These are phyloP conservation scores for Plasmodium cynomolgi DNA, from an alignment of 169 alveolate genomes.

Conservation along the genomic window DNA sequence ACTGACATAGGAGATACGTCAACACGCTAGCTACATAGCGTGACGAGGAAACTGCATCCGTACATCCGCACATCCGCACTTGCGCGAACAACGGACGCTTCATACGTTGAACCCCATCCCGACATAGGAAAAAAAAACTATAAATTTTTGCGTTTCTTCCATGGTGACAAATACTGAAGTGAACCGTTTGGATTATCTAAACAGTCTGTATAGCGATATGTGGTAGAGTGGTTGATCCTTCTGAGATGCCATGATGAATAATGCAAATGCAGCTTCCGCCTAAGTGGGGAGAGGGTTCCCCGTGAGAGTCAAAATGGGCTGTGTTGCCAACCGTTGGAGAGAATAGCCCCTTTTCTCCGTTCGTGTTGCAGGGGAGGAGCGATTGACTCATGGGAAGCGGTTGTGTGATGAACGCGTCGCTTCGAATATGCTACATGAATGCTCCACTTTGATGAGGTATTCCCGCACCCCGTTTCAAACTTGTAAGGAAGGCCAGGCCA, in stretches of 20 bases:
- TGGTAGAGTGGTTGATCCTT: neutral
- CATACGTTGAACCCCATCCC: conserved; percentile 62
- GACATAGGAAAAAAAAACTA: conserved; percentile 43
- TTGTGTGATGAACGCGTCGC: neutral
- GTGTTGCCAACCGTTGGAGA: neutral
- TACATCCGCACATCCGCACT: neutral
- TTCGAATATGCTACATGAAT: neutral
- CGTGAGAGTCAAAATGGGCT: neutral
- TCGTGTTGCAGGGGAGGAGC: neutral
- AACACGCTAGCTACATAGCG: neutral
- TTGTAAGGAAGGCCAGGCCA: neutral
- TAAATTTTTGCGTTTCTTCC: conserved; percentile 47
- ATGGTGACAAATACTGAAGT: neutral
- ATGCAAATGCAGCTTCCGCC: neutral
- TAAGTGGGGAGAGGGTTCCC: neutral
- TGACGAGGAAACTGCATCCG: neutral
- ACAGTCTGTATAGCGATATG: neutral
- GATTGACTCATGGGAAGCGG: neutral
- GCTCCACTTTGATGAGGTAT: neutral
- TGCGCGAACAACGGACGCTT: neutral
- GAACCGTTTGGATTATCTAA: neutral
- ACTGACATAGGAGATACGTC: neutral
- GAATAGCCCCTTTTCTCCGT: neutral
- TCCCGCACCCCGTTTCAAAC: neutral
- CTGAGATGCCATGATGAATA: neutral